Percentiles rank a stretch among this genome's conserved stretches.
These are phyloP conservation scores for Citrus australasica DNA, from an alignment of 345 rosid species.

Conservation along the genomic window DNA sequence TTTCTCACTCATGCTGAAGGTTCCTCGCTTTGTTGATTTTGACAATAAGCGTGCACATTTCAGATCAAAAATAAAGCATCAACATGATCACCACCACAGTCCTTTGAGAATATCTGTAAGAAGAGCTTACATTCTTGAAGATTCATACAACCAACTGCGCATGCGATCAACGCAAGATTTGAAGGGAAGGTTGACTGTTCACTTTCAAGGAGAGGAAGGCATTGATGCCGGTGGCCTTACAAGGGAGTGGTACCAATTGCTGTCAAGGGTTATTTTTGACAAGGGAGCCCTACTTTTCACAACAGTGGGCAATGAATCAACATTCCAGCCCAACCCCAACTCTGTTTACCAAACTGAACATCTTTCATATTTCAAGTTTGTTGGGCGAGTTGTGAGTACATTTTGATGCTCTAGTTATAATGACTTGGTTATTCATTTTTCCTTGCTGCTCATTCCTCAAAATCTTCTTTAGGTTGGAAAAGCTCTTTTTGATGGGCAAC, in stretches of 20 bases:
- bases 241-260: slow-evolving; percentile 97
- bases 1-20: slow-evolving; percentile 90
- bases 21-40: slow-evolving; percentile 93
- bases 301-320: slow-evolving; percentile 94
- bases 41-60: slow-evolving; percentile 91
- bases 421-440: background rate
- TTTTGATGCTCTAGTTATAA: slow-evolving; percentile 8
- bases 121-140: slow-evolving; percentile 95
- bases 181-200: slow-evolving; percentile 90
- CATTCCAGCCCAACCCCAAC: slow-evolving; percentile 98
- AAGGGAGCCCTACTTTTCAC: slow-evolving; percentile 93
- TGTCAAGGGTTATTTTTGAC: slow-evolving; percentile 95
- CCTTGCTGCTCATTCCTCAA: slow-evolving; percentile 3
- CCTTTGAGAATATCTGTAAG: slow-evolving; percentile 89
- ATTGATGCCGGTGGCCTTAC: slow-evolving; percentile 99
- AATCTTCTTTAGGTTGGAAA: slow-evolving; percentile 69
- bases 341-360: slow-evolving; percentile 97
- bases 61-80: slow-evolving; percentile 93
- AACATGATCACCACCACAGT: slow-evolving; percentile 88
- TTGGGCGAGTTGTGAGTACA: slow-evolving; percentile 90
- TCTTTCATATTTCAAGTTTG: slow-evolving; percentile 94
- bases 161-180: slow-evolving; percentile 78
- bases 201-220: slow-evolving; percentile 98
- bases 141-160: slow-evolving; percentile 94
- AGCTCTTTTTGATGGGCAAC: slow-evolving; percentile 93